A percentile compares a stretch with the other conserved stretches of the same genome.
Evolutionary conservation across 2,329 filamentous ascomycete genomes (phyloP).

Genomic region (Hypoxylon sp.): DNA sequence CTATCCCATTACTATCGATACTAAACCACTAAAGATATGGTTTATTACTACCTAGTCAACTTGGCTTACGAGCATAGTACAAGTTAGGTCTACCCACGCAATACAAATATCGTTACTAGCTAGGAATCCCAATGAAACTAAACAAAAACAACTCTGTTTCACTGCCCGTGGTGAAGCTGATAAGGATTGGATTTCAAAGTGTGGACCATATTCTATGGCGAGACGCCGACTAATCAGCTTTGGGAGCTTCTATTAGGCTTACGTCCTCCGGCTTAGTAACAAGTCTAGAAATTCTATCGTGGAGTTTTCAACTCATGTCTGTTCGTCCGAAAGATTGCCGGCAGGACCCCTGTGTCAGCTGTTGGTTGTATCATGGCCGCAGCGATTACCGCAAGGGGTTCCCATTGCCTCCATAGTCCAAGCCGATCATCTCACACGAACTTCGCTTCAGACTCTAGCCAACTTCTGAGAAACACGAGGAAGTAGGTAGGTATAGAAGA

Average conservation of each 20-base stretch:
- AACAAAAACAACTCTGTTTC: constrained; percentile 28
- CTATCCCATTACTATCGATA: constrained; percentile 15
- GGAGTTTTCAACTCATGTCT: constrained; percentile 40
- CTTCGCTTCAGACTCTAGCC: constrained; percentile 42
- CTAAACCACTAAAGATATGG: constrained; percentile 9
- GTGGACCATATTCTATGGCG: constrained; percentile 21
- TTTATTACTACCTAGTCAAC: constrained; percentile 17
- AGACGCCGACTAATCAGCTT: constrained; percentile 41
- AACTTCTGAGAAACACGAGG: constrained; percentile 29
- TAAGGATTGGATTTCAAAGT: constrained; percentile 15
- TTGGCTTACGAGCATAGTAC: constrained; percentile 6
- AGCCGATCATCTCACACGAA: constrained; percentile 43
- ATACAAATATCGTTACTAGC: neutral
- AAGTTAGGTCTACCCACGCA: constrained; percentile 3
- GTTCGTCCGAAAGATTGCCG: constrained; percentile 38
- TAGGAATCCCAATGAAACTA: constrained; percentile 9
- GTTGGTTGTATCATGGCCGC: constrained; percentile 37
- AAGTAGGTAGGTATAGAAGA: constrained; percentile 14
- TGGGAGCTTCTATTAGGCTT: constrained; percentile 3
- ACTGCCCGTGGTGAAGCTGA: constrained; percentile 8
- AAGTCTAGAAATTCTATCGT: constrained; percentile 34
- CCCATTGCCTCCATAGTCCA: constrained; percentile 36
- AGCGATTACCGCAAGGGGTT: constrained; percentile 43
- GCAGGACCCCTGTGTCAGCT: constrained; percentile 29
- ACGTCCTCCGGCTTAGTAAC: constrained; percentile 19